Evolutionary conservation across 352 stramenopile genomes (phyloP).

Genomic region (Plasmopara halstedii): DNA sequence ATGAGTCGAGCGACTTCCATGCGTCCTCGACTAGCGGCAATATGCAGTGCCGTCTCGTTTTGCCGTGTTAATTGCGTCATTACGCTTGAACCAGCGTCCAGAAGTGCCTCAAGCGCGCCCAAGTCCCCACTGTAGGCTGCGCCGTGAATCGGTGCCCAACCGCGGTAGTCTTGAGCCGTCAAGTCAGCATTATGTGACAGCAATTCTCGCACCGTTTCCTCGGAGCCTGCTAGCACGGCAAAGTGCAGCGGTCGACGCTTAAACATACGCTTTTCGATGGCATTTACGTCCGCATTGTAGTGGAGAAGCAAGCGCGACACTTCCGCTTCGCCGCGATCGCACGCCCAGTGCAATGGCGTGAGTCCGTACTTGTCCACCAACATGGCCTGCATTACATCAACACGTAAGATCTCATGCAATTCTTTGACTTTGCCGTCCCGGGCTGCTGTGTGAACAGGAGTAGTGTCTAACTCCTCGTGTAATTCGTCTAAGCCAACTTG

Average conservation of each 20-base stretch:
- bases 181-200: constrained; percentile 32
- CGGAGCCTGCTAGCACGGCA: constrained; percentile 33
- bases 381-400: constrained; percentile 21
- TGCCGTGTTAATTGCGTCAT: constrained; percentile 15
- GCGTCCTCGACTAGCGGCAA: constrained; percentile 25
- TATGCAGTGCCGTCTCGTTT: constrained; percentile 29
- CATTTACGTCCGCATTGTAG: constrained; percentile 34
- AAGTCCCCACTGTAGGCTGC: constrained; percentile 39
- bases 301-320: constrained; percentile 29
- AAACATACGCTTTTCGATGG: constrained; percentile 59
- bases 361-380: constrained; percentile 61
- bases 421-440: constrained; percentile 35
- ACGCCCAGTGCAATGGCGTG: constrained; percentile 65
- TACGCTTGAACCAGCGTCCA: constrained; percentile 16
- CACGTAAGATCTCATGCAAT: constrained; percentile 29
- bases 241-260: constrained; percentile 63
- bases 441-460: constrained; percentile 46
- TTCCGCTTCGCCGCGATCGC: constrained; percentile 37
- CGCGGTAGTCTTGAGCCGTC: constrained; percentile 42
- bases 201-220: constrained; percentile 29
- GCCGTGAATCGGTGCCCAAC: constrained; percentile 45
- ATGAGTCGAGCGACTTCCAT: constrained; percentile 17
- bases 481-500: constrained; percentile 58
- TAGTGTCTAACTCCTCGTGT: constrained; percentile 55
- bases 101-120: constrained; percentile 10